phyloP scores from a whole-genome alignment of 2,329 filamentous ascomycete genomes.

The Ceratocystis destructans region DNA sequence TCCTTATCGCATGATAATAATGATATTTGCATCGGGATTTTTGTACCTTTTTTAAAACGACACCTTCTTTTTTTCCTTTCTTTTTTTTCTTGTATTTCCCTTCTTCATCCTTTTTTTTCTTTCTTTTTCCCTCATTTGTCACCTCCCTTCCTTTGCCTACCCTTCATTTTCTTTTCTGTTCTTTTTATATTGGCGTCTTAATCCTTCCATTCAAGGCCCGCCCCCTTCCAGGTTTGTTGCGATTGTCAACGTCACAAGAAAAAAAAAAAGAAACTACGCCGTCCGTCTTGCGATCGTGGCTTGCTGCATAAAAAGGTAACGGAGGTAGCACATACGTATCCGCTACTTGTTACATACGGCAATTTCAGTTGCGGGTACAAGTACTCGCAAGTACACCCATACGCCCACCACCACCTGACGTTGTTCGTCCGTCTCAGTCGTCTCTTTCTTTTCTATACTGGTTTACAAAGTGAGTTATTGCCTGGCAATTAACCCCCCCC shows the following conservation, averaged over 20 bases:
- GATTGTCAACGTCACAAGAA: conserved; percentile 2
- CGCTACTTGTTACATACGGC: background rate
- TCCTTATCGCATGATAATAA: conserved; percentile 8
- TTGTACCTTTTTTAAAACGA: background rate
- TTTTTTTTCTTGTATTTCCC: background rate
- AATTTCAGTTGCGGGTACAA: background rate
- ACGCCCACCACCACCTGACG: background rate
- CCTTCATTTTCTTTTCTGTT: background rate
- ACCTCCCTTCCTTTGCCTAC: background rate
- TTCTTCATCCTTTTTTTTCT: background rate
- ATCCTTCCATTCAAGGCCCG: background rate
- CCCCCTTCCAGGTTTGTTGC: background rate
- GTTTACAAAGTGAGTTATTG: background rate
- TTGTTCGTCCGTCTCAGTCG: background rate
- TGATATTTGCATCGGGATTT: conserved; percentile 1
- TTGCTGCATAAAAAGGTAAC: background rate
- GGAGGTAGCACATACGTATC: background rate
- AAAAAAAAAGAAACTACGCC: conserved; percentile 4
- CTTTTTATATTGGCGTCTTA: background rate
- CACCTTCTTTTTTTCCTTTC: background rate
- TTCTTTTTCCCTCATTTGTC: background rate
- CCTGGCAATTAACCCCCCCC: background rate
- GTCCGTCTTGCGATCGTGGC: background rate
- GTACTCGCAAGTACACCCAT: background rate
- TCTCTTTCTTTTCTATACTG: background rate